These are phyloP conservation scores for Pisolithus sp. DNA, from an alignment of 768 basidiomycete species.

Conservation along the genomic window DNA sequence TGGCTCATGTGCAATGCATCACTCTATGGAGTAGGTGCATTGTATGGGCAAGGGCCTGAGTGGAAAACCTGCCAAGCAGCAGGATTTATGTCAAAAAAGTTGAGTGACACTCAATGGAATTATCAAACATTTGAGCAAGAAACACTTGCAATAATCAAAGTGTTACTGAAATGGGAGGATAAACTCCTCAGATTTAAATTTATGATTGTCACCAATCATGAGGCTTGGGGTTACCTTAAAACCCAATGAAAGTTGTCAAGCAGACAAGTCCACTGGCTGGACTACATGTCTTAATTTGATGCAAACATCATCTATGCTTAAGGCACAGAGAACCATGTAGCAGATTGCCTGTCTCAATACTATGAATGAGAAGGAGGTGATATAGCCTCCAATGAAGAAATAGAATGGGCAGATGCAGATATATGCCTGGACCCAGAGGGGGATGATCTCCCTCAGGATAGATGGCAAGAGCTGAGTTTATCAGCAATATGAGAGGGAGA, in stretches of 20 bases:
- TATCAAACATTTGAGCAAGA: constrained; percentile 21
- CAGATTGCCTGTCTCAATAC: no score
- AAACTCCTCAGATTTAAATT: constrained; percentile 15
- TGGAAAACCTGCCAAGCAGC: constrained; percentile 21
- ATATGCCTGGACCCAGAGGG: no score
- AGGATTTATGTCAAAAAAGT: constrained; percentile 25
- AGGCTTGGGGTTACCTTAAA: constrained; percentile 24
- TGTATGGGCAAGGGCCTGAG: constrained; percentile 23
- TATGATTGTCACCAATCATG: constrained; percentile 21
- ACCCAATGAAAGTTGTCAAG: constrained; percentile 7
- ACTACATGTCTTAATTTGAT: no score
- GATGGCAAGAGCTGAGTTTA: not conserved
- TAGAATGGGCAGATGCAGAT: no score
- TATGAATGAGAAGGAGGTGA: no score
- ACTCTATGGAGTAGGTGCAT: constrained; percentile 5
- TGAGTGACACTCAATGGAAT: constrained; percentile 22
- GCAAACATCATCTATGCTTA: no score
- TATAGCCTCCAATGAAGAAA: no score
- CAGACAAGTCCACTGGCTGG: no score
- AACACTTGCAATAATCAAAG: constrained; percentile 16
- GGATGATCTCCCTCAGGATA: not conserved
- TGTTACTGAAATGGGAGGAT: not conserved
- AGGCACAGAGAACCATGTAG: no score
- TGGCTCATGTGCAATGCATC: constrained; percentile 23
- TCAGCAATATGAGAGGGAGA: no score